Base-by-base conservation (phyloP, 257 asterid genomes). In the Nicotiana undulata region DNA sequence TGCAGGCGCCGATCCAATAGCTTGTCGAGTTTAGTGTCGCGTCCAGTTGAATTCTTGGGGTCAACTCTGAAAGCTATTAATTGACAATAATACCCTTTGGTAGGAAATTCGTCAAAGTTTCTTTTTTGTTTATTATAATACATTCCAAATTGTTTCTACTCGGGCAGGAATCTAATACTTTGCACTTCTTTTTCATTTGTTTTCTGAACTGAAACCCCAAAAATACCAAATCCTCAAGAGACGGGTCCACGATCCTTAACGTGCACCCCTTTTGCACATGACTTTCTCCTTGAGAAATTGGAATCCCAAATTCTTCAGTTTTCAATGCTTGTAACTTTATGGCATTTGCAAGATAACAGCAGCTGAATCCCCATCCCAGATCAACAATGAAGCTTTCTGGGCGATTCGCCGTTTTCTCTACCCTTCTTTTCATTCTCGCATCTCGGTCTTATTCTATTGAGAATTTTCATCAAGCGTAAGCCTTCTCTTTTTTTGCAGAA, bases 401-500 rank as follows among this genome's bases (percentile, higher is more conserved):
- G 58, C 81, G 78, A 56, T 83, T 87, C 44, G 81, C 89, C 31
- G 65, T 85, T 83, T 86, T 84, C 63, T 88, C 82, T 12, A 34
- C 86, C 72, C 52, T 91, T 66, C 77, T 92, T 12, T 87, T 89
- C 46, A 68, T 89, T 77, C 81, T 86, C 66, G 87, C 89, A 79
- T 85, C 86, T 82, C 90, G 90, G 83, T 89, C 91, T 4, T 80
- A 53, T 76, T 88, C 87, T 75, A 96, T 91, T 11, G 78, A 24
- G 4, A 82, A 90, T 87, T 88, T 88, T 84, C 97, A 89, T 80
- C 97, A 90, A 88, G 97, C 99, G 99, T 95, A 89, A 95, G 98
- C 29, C 31, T 49, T 84, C 15, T 53, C 8, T 18, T 12, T 17
- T 17, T 32, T 34, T 16, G 55, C 34, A 1, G n/a, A 68, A 6